Evolutionary conservation across 176 grass and related monocot species (phyloP), one percentile per base, ranked within the genome.

Genomic region (Carex parvula): DNA sequence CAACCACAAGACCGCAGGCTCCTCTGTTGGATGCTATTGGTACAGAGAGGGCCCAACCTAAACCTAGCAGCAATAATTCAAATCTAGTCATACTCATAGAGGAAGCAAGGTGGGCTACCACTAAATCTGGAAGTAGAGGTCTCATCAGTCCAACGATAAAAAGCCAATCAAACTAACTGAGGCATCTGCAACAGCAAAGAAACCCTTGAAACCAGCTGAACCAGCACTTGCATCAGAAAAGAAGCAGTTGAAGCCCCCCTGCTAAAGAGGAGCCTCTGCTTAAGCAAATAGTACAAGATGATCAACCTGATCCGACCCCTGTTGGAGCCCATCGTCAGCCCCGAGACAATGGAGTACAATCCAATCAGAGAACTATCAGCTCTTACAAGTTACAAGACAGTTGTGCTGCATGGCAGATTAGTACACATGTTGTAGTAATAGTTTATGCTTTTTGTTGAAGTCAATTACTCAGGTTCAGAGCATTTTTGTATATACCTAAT

Each of bases 51-150:
- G 84, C 55, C 33, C 21, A 56, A 79, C 70, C 37, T 39, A 39
- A 39, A 39, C 37, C 33, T 42, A 74, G 55, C 50, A 70, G 20
- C 30, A 81, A 75, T 63, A 85, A 68, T 83, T 26, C 21, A 4
- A 62, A 88, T 81, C 48, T 83, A 86, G 92, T n/a, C n/a, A n/a
- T n/a, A n/a, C n/a, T 97, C 76, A 39, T 93, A 65, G 18, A 44
- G 80, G 87, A 86, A 81, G 61, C 63, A 77, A 88, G 84, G 87
- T 73, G 44, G 80, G 87, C 78, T 62, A 62, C 78, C 46, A 81
- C 78, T 32, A 62, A 44, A 3, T 33, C 21, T 81, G 15, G 78
- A 62, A 81, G 44, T 16, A 37, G 35, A 62, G 58, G n/a, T 39
- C 18, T 5, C n/a, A 60, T 58, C 78, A 61, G 29, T n/a, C 3